Evolutionary conservation across 1,284 basidiomycete species (phyloP), one percentile per base, ranked within the genome.

Genomic region (Vanrija sp.): DNA sequence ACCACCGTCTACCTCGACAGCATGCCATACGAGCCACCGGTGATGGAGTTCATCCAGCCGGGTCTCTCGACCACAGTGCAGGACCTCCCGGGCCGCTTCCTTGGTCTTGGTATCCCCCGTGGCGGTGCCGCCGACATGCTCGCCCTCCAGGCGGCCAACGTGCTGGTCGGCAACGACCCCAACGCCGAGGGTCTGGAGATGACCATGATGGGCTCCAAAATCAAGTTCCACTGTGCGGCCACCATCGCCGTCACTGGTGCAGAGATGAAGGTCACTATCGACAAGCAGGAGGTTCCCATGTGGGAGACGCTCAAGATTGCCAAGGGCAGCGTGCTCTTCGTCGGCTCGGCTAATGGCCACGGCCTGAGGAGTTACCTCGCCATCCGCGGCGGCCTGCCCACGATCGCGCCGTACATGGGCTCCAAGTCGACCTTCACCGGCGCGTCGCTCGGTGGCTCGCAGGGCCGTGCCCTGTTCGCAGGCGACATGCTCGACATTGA

Each of bases 51-150:
- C 2, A 49, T 85, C 10, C 78, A 79, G 5, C 76, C 81, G 0
- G 85, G 86, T 0, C 74, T 87, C 19, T 83, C 84, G 40, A 81
- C 81, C 1, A 82, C 83, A 0, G 77, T 88, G 0, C 87, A 88
- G 66, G 85, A 87, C 64, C 78, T 83, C 19, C 85, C 85, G 3
- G 83, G 83, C 1, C 79, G 87, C 15, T 72, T 68, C 8, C 76
- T 82, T 1, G 82, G 83, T 0, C 74, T 82, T 43, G 86, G 87
- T 14, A 80, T 88, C 9, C 87, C 87, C 0, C 80, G 77, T n/a
- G 82, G 83, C 55, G 87, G 87, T 0, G 83, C 86, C 0, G 84
- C 85, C 81, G 87, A 89, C 66, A 64, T 77, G 10, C 70, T 84
- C 7, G 82, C 85, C 0, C 83, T 86, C 66, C 74, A 80, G 42